Percentiles rank a stretch among this genome's conserved stretches.
Evolutionary conservation across 2,329 filamentous ascomycete species (phyloP).

Genomic region (Penicillium sp.): DNA sequence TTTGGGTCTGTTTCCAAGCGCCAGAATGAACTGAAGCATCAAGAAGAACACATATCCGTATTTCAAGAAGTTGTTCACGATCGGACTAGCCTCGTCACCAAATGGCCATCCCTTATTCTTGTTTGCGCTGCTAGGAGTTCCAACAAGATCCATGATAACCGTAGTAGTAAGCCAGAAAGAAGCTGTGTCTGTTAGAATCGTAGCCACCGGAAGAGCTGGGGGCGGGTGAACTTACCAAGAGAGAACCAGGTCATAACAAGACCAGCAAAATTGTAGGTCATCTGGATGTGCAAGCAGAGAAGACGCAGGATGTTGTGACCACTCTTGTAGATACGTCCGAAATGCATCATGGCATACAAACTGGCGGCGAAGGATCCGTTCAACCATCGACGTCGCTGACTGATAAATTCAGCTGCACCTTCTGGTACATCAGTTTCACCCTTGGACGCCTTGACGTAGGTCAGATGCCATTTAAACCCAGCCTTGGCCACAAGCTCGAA

Average conservation of each 20-base stretch:
- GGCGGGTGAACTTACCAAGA: conserved; percentile 47
- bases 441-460: conserved; percentile 97
- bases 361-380: conserved; percentile 97
- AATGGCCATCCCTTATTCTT: conserved; percentile 28
- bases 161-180: conserved; percentile 30
- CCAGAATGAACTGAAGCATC: conserved; percentile 90
- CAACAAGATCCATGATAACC: conserved; percentile 29
- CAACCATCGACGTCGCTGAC: conserved; percentile 93
- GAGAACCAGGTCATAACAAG: conserved; percentile 88
- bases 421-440: conserved; percentile 99
- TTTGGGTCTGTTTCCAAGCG: conserved; percentile 92
- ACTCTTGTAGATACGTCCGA: conserved; percentile 94
- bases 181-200: conserved; percentile 14
- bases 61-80: conserved; percentile 85
- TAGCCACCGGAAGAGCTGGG: neutral
- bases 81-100: conserved; percentile 56
- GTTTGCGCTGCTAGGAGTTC: conserved; percentile 22
- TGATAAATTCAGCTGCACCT: conserved; percentile 92
- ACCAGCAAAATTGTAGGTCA: conserved; percentile 87
- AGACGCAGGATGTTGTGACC: conserved; percentile 95
- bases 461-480: conserved; percentile 96
- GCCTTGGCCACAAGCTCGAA: conserved; percentile 98
- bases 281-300: conserved; percentile 95
- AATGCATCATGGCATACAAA: conserved; percentile 96
- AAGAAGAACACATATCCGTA: conserved; percentile 90